Evolutionary conservation across 441 rosid genomes (phyloP).

Genomic region (Capsella rubella): DNA sequence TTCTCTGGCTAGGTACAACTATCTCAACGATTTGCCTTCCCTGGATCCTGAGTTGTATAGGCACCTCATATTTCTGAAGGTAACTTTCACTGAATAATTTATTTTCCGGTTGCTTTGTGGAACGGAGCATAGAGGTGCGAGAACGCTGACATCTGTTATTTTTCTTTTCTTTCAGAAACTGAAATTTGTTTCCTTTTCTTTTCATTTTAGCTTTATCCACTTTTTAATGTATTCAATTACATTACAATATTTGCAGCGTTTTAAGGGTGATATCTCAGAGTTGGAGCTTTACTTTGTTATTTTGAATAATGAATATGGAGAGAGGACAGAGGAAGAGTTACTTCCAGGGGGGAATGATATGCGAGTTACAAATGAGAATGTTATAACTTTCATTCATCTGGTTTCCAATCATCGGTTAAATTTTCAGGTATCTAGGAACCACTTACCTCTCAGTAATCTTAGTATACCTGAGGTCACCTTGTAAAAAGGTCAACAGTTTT

Average conservation of each 20-base stretch:
- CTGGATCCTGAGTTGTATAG: conserved; percentile 97
- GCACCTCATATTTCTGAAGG: conserved; percentile 98
- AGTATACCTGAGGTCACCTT: conserved; percentile 22
- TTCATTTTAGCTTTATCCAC: conserved; percentile 6
- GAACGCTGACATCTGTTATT: conserved; percentile 4
- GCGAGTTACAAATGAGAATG: conserved; percentile 90
- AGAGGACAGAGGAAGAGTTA: conserved; percentile 94
- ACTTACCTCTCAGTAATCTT: conserved; percentile 22
- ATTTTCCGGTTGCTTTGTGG: conserved; percentile 28
- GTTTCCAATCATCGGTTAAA: conserved; percentile 97
- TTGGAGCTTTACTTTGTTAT: conserved; percentile 94
- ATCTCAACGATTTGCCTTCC: conserved; percentile 95
- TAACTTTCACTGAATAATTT: conserved; percentile 42
- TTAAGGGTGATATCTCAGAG: conserved; percentile 76
- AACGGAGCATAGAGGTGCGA: conserved; percentile 18
- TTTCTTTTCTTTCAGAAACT: neutral
- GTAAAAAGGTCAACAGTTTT: conserved; percentile 16
- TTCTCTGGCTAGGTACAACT: conserved; percentile 76
- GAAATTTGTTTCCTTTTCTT: conserved; percentile 6
- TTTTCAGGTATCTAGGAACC: conserved; percentile 64
- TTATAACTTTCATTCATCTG: conserved; percentile 89
- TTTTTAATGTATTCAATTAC: conserved; percentile 5
- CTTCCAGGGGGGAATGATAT: conserved; percentile 84
- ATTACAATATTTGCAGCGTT: conserved; percentile 64
- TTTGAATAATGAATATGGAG: conserved; percentile 97